Evolutionary conservation across 73 alveolate genomes (phyloP).

Genomic region (Paramecium tetraurelia): DNA sequence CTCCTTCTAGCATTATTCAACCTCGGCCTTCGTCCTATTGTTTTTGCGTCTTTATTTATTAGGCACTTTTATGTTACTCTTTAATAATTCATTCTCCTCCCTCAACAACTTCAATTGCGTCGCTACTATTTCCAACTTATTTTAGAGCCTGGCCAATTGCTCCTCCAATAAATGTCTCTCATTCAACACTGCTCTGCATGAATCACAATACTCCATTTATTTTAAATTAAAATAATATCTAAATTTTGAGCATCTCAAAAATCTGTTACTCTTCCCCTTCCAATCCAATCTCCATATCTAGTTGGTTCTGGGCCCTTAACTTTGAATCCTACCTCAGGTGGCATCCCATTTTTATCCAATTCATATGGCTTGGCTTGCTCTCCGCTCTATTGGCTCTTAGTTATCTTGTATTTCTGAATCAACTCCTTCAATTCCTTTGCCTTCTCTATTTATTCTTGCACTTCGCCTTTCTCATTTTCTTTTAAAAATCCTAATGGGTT

Average conservation of each 20-base stretch:
- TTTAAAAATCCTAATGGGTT: constrained; percentile 26
- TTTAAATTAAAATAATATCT: background rate
- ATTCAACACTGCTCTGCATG: background rate
- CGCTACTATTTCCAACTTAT: background rate
- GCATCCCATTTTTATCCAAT: constrained; percentile 62
- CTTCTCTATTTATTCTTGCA: background rate
- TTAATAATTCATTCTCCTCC: constrained; percentile 28
- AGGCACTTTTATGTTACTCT: constrained; percentile 39
- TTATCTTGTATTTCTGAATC: background rate
- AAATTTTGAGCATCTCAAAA: constrained; percentile 56
- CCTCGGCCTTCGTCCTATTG: background rate
- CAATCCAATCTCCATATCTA: constrained; percentile 90
- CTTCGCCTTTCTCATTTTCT: constrained; percentile 1
- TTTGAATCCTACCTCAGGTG: constrained; percentile 81
- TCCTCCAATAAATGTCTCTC: background rate
- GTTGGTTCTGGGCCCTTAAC: constrained; percentile 91
- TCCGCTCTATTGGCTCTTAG: background rate
- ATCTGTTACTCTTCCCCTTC: constrained; percentile 85
- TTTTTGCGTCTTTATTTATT: background rate
- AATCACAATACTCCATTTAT: constrained; percentile 32
- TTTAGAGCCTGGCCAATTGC: background rate
- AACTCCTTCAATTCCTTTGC: constrained; percentile 28
- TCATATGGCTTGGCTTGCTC: background rate
- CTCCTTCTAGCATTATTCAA: background rate
- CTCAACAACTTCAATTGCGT: background rate